Evolutionary conservation across 225 moss, liverwort and hornwort genomes (phyloP).

Genomic region (Polytrichum formosum): DNA sequence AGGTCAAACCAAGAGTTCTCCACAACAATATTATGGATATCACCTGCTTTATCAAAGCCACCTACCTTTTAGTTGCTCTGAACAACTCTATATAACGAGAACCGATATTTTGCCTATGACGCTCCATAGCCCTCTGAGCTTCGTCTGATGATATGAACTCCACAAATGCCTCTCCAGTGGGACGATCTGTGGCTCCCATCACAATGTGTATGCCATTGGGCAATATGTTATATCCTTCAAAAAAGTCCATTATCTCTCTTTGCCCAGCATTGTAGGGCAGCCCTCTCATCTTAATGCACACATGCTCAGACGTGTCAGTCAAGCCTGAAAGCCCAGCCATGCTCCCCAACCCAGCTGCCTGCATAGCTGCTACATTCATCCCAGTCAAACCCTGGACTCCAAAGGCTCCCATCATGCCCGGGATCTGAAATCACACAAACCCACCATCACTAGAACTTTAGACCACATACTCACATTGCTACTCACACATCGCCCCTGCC

Average conservation of each 20-base stretch:
- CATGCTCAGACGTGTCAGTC: slow-evolving; percentile 93
- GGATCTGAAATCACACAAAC: slow-evolving; percentile 74
- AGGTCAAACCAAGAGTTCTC: too few species aligned
- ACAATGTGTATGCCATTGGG: slow-evolving; percentile 98
- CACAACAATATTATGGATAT: too few species aligned
- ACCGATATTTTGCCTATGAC: slow-evolving; percentile 97
- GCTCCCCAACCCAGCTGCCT: slow-evolving; percentile 92
- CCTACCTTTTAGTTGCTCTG: slow-evolving; percentile 93
- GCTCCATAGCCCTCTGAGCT: slow-evolving; percentile 99
- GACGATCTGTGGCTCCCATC: slow-evolving; percentile 99
- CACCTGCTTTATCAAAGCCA: background rate
- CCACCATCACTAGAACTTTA: slow-evolving; percentile 19
- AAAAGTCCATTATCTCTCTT: slow-evolving; percentile 99
- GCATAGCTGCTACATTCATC: slow-evolving; percentile 98
- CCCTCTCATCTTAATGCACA: slow-evolving; percentile 99
- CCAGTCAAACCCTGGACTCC: slow-evolving; percentile 99
- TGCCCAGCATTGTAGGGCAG: slow-evolving; percentile 99
- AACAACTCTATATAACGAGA: slow-evolving; percentile 98
- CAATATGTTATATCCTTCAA: slow-evolving; percentile 91
- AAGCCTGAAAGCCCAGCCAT: slow-evolving; percentile 80
- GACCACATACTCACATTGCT: slow-evolving; percentile 3
- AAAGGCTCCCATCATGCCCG: slow-evolving; percentile 99
- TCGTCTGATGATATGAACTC: slow-evolving; percentile 93
- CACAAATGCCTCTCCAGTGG: slow-evolving; percentile 98
- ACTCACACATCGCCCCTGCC: background rate